phyloP scores from a whole-genome alignment of 805 yeast genomes.

The Tetrapisispora namnaoensis region DNA sequence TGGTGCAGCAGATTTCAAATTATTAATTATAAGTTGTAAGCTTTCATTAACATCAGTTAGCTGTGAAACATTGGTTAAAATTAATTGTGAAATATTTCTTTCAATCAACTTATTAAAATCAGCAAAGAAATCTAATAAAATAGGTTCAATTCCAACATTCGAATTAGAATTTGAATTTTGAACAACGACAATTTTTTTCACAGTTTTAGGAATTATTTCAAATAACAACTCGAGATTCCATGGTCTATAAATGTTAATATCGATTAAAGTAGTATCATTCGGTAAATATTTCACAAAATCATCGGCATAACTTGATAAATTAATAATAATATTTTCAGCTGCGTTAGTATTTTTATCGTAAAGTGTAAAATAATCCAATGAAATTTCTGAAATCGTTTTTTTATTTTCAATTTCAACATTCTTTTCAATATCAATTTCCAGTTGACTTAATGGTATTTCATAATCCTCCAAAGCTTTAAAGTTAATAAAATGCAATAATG shows the following conservation, averaged over 20 bases:
- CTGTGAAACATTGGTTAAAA: slow-evolving; percentile 42
- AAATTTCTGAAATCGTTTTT: slow-evolving; percentile 18
- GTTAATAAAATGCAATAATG: slow-evolving; percentile 65
- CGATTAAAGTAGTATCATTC: slow-evolving; percentile 32
- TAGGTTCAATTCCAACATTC: slow-evolving; percentile 49
- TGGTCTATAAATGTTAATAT: slow-evolving; percentile 64
- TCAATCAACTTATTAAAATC: slow-evolving; percentile 39
- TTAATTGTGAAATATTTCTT: slow-evolving; percentile 39
- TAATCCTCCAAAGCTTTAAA: slow-evolving; percentile 5
- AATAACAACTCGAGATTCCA: slow-evolving; percentile 48
- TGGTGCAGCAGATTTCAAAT: slow-evolving; percentile 45
- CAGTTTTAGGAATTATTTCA: slow-evolving; percentile 42
- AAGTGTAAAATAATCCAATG: slow-evolving; percentile 28
- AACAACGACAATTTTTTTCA: slow-evolving; percentile 51
- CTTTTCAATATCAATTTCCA: background rate
- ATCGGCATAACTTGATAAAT: slow-evolving; percentile 49
- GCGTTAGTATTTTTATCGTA: slow-evolving; percentile 23
- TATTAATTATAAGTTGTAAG: slow-evolving; percentile 38
- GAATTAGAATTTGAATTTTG: slow-evolving; percentile 39
- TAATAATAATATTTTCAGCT: slow-evolving; percentile 46
- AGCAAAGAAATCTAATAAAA: slow-evolving; percentile 66
- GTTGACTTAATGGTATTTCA: background rate
- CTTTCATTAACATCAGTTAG: slow-evolving; percentile 27
- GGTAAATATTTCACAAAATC: slow-evolving; percentile 35
- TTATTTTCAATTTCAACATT: slow-evolving; percentile 6